Evolutionary conservation across 2,329 filamentous ascomycete genomes (phyloP).

Genomic region (Pseudonectria foliicola): DNA sequence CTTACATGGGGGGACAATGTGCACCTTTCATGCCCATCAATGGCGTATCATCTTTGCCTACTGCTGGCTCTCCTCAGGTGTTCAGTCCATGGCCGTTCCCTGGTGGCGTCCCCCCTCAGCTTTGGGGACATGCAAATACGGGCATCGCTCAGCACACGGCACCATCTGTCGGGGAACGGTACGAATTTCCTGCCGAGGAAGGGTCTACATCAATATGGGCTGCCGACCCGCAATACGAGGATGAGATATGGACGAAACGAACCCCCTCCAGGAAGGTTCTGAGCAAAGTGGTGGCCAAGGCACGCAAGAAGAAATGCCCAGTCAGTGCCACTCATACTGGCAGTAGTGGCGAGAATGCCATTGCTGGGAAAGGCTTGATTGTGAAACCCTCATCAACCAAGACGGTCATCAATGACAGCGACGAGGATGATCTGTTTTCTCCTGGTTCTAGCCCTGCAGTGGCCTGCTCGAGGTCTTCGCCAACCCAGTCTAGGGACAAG

Average conservation of each 20-base stretch:
- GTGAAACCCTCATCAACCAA: background rate
- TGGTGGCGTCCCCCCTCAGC: background rate
- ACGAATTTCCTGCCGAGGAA: conserved; percentile 25
- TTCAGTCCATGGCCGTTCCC: conserved; percentile 8
- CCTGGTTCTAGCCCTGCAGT: conserved; percentile 1
- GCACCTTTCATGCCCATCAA: too few species aligned
- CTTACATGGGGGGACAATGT: too few species aligned
- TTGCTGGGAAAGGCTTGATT: conserved; percentile 8
- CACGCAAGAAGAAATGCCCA: too few species aligned
- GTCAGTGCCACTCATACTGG: background rate
- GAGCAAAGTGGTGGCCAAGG: too few species aligned
- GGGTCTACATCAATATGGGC: conserved; percentile 29
- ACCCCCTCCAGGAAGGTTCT: too few species aligned
- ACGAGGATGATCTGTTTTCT: conserved; percentile 18
- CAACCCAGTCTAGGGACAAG: conserved; percentile 4
- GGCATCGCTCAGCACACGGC: conserved; percentile 2
- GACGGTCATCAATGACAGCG: conserved; percentile 10
- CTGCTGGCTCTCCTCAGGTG: conserved; percentile 10
- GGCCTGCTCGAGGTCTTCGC: background rate
- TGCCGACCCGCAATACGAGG: conserved; percentile 14
- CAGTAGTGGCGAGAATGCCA: conserved; percentile 19
- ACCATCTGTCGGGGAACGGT: conserved; percentile 18
- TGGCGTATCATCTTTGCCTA: conserved; percentile 2
- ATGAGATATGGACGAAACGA: conserved; percentile 1
- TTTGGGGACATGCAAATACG: conserved; percentile 1